phyloP scores from a whole-genome alignment of 2,329 filamentous ascomycete species.

The Alternaria brassicicola region DNA sequence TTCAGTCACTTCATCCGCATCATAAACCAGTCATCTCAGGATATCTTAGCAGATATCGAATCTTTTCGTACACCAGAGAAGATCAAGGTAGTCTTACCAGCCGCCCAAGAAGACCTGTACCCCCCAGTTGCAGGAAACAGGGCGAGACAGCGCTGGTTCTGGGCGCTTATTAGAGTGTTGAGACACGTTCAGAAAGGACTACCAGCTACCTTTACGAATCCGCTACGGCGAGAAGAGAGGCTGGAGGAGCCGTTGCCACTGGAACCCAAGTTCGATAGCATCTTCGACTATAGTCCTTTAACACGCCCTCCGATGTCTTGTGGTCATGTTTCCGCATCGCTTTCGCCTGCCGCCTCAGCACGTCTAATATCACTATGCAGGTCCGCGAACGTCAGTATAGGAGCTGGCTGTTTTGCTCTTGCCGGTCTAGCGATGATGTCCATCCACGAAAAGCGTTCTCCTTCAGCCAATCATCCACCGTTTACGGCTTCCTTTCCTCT shows the following conservation, averaged over 20 bases:
- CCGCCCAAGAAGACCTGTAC: constrained; percentile 56
- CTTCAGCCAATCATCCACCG: constrained; percentile 31
- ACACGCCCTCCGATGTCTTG: constrained; percentile 48
- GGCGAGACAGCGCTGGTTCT: constrained; percentile 55
- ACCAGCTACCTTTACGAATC: constrained; percentile 52
- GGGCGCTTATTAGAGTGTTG: constrained; percentile 54
- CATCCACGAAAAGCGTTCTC: constrained; percentile 46
- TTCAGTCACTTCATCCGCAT: constrained; percentile 48
- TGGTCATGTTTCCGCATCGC: constrained; percentile 36
- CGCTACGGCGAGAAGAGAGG: constrained; percentile 40
- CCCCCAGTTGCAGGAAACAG: constrained; percentile 46
- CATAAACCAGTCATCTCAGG: constrained; percentile 19
- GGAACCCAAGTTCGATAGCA: constrained; percentile 38
- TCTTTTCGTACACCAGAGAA: background rate
- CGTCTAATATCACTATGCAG: constrained; percentile 50
- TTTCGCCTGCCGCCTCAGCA: constrained; percentile 42
- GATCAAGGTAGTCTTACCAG: constrained; percentile 45
- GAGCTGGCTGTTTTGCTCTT: constrained; percentile 55
- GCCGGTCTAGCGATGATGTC: constrained; percentile 56
- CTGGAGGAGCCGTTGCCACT: constrained; percentile 26
- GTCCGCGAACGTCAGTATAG: constrained; percentile 48
- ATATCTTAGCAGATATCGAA: constrained; percentile 17
- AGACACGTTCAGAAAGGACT: constrained; percentile 51
- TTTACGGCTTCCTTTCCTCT: constrained; percentile 56
- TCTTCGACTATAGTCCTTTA: constrained; percentile 49